phyloP scores from a whole-genome alignment of 2,329 filamentous ascomycete genomes.

The Cadophora gregata region DNA sequence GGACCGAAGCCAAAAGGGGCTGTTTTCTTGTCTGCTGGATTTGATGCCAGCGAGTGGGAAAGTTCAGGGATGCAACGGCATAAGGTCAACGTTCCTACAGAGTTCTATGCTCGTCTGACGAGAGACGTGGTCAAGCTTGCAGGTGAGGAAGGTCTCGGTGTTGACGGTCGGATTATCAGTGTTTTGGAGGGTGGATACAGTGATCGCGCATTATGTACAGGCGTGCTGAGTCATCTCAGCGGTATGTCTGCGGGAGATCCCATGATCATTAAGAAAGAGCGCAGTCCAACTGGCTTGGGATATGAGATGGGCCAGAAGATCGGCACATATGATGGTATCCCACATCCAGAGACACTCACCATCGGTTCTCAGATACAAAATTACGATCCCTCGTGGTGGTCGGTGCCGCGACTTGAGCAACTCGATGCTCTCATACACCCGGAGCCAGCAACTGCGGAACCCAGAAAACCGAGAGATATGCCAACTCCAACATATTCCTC shows the following conservation, averaged over 20 bases:
- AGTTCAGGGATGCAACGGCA: slow-evolving; percentile 93
- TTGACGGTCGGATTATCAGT: slow-evolving; percentile 87
- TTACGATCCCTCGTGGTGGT: slow-evolving; percentile 78
- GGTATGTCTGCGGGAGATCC: slow-evolving; percentile 71
- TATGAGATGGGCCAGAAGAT: slow-evolving; percentile 64
- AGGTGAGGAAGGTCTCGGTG: slow-evolving; percentile 76
- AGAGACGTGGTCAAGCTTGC: slow-evolving; percentile 84
- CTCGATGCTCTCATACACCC: slow-evolving; percentile 67
- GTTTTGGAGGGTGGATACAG: slow-evolving; percentile 97
- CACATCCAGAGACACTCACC: slow-evolving; percentile 26
- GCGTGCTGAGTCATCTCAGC: slow-evolving; percentile 87
- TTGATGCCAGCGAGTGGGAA: slow-evolving; percentile 97
- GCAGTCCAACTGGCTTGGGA: slow-evolving; percentile 53
- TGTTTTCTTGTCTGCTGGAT: slow-evolving; percentile 94
- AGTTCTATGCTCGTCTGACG: slow-evolving; percentile 93
- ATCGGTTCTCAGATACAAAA: slow-evolving; percentile 43
- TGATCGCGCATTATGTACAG: slow-evolving; percentile 86
- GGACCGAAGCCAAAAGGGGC: slow-evolving; percentile 76
- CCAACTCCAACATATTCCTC: slow-evolving; percentile 78
- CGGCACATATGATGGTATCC: slow-evolving; percentile 47
- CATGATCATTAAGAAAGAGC: slow-evolving; percentile 47
- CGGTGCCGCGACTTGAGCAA: slow-evolving; percentile 66
- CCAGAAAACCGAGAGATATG: slow-evolving; percentile 60
- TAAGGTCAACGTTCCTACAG: slow-evolving; percentile 92
- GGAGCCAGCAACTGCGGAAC: slow-evolving; percentile 54